These are phyloP conservation scores for Cladosporium halotolerans DNA, from an alignment of 2,329 filamentous ascomycete species.

Conservation along the genomic window DNA sequence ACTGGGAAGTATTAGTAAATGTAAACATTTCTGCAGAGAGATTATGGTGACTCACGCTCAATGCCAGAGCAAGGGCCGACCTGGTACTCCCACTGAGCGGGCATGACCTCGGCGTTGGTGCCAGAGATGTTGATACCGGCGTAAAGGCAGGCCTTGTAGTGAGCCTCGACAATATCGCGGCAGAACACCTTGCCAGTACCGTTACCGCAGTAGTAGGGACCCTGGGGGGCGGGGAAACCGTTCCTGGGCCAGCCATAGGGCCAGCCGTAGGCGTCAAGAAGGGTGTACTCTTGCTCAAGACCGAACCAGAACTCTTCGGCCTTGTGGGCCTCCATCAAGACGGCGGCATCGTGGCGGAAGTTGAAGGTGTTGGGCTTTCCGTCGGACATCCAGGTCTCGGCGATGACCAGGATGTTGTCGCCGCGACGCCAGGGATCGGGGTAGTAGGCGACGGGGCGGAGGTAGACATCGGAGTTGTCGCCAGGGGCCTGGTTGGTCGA, in stretches of 20 bases:
- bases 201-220: slow-evolving; percentile 97
- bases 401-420: slow-evolving; percentile 89
- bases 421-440: slow-evolving; percentile 84
- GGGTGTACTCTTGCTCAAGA: slow-evolving; percentile 95
- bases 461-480: slow-evolving; percentile 96
- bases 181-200: slow-evolving; percentile 95
- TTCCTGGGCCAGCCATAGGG: slow-evolving; percentile 88
- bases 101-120: slow-evolving; percentile 99
- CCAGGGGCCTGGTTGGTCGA: slow-evolving; percentile 88
- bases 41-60: slow-evolving; percentile 52
- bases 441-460: slow-evolving; percentile 82
- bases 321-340: slow-evolving; percentile 83
- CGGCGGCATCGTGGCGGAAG: slow-evolving; percentile 84
- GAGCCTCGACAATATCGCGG: slow-evolving; percentile 93
- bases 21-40: not conserved
- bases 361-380: slow-evolving; percentile 98
- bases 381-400: slow-evolving; percentile 90
- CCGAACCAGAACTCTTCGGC: slow-evolving; percentile 91
- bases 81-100: slow-evolving; percentile 97
- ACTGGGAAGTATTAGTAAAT: slow-evolving; percentile 44
- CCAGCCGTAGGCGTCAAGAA: slow-evolving; percentile 76
- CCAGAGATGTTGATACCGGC: slow-evolving; percentile 89
- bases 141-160: slow-evolving; percentile 87
- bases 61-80: slow-evolving; percentile 87
- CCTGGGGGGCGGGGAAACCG: slow-evolving; percentile 86